Evolutionary conservation across 768 basidiomycete genomes (phyloP).

Genomic region (Boletus subparvulus): DNA sequence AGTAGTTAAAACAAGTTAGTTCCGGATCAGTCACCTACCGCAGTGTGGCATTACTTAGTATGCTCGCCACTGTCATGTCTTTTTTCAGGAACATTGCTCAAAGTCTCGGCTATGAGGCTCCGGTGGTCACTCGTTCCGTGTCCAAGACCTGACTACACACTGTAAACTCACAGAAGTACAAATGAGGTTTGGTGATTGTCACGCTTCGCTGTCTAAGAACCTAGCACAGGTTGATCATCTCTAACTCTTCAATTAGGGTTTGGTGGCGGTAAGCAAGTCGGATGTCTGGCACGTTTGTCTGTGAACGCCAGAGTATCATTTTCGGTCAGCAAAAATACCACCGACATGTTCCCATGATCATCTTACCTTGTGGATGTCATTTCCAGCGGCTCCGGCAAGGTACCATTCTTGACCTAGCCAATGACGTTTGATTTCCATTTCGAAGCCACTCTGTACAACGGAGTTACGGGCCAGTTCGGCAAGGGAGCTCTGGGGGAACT

Average conservation of each 20-base stretch:
- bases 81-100: background rate
- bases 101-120: too few relatives aligned
- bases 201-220: background rate
- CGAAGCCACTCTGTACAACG: conserved; percentile 94
- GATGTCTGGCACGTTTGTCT: conserved; percentile 98
- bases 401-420: conserved; percentile 96
- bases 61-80: background rate
- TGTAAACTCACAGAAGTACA: background rate
- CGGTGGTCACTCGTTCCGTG: too few relatives aligned
- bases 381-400: conserved; percentile 87
- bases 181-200: background rate
- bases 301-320: background rate
- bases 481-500: conserved; percentile 88
- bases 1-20: too few relatives aligned
- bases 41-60: too few relatives aligned
- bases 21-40: background rate
- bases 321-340: conserved; percentile 4
- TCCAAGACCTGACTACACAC: too few relatives aligned
- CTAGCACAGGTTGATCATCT: conserved; percentile 50
- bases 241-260: conserved; percentile 84
- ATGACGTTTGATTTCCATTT: conserved; percentile 96
- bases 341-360: background rate
- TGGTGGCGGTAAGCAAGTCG: conserved; percentile 89
- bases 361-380: conserved; percentile 90
- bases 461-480: conserved; percentile 99